A percentile compares a stretch with the other conserved stretches of the same genome.
Evolutionary conservation across 2,329 filamentous ascomycete species (phyloP).

Genomic region (Apiospora phragmitis): DNA sequence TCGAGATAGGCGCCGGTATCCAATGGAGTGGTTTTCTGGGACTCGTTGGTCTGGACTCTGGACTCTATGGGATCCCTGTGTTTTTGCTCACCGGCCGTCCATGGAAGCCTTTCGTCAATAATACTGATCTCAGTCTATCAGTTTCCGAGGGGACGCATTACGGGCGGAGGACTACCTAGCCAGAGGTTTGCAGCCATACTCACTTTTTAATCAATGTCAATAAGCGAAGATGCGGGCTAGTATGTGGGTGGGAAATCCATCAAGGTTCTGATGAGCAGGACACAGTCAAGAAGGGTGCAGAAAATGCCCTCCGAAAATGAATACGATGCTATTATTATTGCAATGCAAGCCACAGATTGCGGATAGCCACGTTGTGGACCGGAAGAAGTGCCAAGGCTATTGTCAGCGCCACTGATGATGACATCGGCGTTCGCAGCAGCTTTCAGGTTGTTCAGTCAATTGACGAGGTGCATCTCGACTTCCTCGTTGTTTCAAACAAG

Average conservation of each 20-base stretch:
- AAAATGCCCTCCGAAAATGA: neutral
- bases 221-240: neutral
- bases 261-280: neutral
- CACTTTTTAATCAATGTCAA: neutral
- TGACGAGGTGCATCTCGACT: neutral
- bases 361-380: neutral
- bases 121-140: neutral
- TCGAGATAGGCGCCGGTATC: neutral
- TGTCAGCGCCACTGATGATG: neutral
- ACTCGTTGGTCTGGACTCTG: neutral
- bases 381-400: neutral
- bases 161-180: neutral
- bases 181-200: neutral
- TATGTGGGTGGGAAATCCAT: neutral
- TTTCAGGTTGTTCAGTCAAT: neutral
- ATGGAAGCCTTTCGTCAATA: neutral
- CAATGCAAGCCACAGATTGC: conserved; percentile 4
- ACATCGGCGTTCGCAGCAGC: neutral
- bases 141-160: neutral
- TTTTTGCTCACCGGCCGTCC: neutral
- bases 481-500: conserved; percentile 5
- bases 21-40: neutral
- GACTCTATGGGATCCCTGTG: neutral
- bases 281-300: neutral
- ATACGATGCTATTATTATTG: conserved; percentile 1